These are phyloP conservation scores for Pyricularia pennisetigena DNA, from an alignment of 2,329 filamentous ascomycete species.

Conservation along the genomic window DNA sequence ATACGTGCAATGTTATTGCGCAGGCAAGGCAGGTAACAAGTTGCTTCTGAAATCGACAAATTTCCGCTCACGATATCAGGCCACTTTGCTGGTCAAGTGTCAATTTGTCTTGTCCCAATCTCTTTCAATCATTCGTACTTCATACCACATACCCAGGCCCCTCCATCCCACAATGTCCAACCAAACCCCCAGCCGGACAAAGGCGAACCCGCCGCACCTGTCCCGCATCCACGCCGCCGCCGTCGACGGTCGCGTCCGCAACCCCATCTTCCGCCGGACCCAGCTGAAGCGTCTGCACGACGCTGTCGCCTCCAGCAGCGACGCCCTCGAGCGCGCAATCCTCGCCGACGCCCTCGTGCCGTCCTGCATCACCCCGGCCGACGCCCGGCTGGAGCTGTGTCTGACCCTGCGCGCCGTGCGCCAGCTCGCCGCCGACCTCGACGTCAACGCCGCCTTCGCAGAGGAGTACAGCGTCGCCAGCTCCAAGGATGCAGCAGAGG, in stretches of 20 bases:
- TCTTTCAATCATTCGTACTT: background rate
- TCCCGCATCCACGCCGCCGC: slow-evolving; percentile 18
- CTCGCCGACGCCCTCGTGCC: slow-evolving; percentile 15
- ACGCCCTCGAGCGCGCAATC: slow-evolving; percentile 20
- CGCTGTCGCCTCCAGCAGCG: slow-evolving; percentile 17
- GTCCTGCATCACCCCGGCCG: slow-evolving; percentile 14
- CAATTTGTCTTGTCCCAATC: too few species aligned
- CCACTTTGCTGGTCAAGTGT: background rate
- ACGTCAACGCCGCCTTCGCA: slow-evolving; percentile 16
- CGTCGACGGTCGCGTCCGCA: slow-evolving; percentile 26
- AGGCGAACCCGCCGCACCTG: background rate
- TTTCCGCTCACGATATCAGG: background rate
- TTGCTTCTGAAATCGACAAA: background rate
- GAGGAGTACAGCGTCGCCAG: slow-evolving; percentile 19
- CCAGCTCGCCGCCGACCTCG: slow-evolving; percentile 18
- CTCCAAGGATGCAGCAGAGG: slow-evolving; percentile 13
- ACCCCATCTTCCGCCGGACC: slow-evolving; percentile 24
- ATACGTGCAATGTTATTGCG: background rate
- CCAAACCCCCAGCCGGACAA: background rate
- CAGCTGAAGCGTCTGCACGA: slow-evolving; percentile 26
- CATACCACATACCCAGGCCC: background rate
- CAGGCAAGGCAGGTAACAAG: background rate
- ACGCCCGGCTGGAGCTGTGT: slow-evolving; percentile 22
- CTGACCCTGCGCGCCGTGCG: slow-evolving; percentile 19
- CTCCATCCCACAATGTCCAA: background rate